Percentiles rank a stretch among this genome's conserved stretches.
phyloP scores from a whole-genome alignment of 352 stramenopile species.

The Pythium scleroteichum region DNA sequence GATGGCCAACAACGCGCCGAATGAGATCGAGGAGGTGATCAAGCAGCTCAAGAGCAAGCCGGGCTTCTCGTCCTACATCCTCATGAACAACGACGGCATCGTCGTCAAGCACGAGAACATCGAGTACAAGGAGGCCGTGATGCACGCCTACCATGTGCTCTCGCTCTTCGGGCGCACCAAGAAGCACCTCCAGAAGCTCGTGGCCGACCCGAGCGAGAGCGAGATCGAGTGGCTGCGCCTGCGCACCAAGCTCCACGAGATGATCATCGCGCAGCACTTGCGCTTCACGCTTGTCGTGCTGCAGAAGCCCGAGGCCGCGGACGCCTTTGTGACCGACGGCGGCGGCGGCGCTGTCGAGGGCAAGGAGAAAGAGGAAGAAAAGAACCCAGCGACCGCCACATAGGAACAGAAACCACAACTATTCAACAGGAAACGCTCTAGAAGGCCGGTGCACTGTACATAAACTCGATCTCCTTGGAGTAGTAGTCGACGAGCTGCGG shows the following conservation, averaged over 20 bases:
- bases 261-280: constrained; percentile 89
- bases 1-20: constrained; percentile 79
- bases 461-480: constrained; percentile 25
- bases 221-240: constrained; percentile 91
- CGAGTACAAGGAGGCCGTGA: constrained; percentile 90
- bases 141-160: constrained; percentile 91
- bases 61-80: constrained; percentile 88
- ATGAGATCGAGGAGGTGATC: constrained; percentile 92
- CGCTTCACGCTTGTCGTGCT: constrained; percentile 89
- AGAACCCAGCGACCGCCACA: constrained; percentile 35
- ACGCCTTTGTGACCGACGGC: constrained; percentile 29
- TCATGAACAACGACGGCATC: constrained; percentile 94
- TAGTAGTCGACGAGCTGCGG: constrained; percentile 88
- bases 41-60: constrained; percentile 91
- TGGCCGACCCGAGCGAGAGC: constrained; percentile 78
- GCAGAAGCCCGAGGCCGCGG: constrained; percentile 51
- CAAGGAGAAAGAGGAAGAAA: constrained; percentile 60
- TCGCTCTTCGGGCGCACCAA: constrained; percentile 84
- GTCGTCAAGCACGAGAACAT: constrained; percentile 93
- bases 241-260: constrained; percentile 90
- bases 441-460: constrained; percentile 62
- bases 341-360: constrained; percentile 34
- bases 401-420: constrained; percentile 9
- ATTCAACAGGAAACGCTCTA: background rate
- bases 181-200: constrained; percentile 86